Evolutionary conservation across 345 rosid genomes (phyloP), one percentile per base, ranked within the genome.

Genomic region (Sonneratia caseolaris): DNA sequence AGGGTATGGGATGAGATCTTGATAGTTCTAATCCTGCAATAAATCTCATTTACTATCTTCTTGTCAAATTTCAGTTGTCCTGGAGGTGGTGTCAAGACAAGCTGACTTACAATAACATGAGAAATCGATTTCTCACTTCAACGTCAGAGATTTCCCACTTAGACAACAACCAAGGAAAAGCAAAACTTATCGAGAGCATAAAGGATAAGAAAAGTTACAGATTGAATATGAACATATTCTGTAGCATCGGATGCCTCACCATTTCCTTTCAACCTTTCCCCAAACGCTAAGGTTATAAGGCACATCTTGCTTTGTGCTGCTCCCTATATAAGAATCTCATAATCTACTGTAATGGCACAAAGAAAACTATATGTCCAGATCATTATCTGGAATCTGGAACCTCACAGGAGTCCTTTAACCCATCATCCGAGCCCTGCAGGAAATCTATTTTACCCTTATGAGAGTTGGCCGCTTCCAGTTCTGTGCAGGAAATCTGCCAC

Each of bases 381-480:
- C 97, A 84, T 92, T 96, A 73, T 94, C 98, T 27, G 97, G 96
- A 72, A 91, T 27, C 32, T 27, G 32, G 32, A 27, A 27, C 97
- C 76, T 94, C 97, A 56, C 90, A 96, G 12, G 98, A 94, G 82
- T 94, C 97, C 22, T 96, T 91, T 82, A 75, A 78, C 82, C 91
- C 98, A 80, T 92, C 97, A 72, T 95, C 97, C 8, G 99, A 95
- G 79, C 92, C 97, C 68, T 96, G 86, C 68, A 81, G 88, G 82
- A 90, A 95, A 79, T 89, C 86, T 68, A 89, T 92, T 83, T 95
- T 90, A 57, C 91, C 90, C 40, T 73, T 81, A 45, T 85, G 82
- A 8, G 80, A 55, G 66, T 80, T 84, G 45, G 72, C 73, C 4
- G 73, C 84, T 72, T 76, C 78, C 64, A 67, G 32, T 27, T 27